Conservation (phyloP, 2,329 filamentous ascomycete genomes). For the Alternaria sp. region DNA sequence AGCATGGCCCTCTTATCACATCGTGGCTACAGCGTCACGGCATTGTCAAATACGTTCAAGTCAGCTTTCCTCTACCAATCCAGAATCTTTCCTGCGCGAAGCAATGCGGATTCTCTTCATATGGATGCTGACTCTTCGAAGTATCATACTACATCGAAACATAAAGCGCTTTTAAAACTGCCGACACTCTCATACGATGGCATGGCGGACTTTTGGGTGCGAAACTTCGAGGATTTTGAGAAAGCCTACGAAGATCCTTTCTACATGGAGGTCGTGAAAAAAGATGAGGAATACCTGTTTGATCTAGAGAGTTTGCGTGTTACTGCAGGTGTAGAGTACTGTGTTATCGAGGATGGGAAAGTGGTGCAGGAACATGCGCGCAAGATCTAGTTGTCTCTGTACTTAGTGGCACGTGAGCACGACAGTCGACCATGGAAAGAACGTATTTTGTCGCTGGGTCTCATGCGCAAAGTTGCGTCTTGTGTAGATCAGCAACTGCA, state of each 20-base stretch:
- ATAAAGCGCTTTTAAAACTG: conserved; percentile 26
- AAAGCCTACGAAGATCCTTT: conserved; percentile 34
- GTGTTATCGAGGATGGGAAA: neutral
- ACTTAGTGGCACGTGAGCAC: neutral
- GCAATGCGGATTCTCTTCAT: neutral
- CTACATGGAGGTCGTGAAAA: conserved; percentile 30
- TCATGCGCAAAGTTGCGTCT: neutral
- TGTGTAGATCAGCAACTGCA: neutral
- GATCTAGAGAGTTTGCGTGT: conserved; percentile 16
- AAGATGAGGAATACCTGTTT: conserved; percentile 35
- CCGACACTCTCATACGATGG: conserved; percentile 30
- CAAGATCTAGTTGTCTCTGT: too few relatives aligned
- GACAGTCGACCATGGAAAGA: neutral
- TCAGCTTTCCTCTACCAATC: conserved; percentile 3
- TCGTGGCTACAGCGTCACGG: conserved; percentile 32
- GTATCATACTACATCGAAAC: conserved; percentile 34
- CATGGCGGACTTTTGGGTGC: conserved; percentile 39
- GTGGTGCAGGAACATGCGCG: neutral
- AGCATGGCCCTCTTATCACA: conserved; percentile 33
- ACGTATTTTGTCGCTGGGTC: accelerated
- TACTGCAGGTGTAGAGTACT: neutral
- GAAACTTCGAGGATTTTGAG: conserved; percentile 35
- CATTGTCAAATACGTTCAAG: conserved; percentile 37
- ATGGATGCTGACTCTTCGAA: neutral
- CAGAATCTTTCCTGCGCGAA: neutral